These are phyloP conservation scores for Tubosaeta brunneosetosa DNA, from an alignment of 768 basidiomycete genomes.

Conservation along the genomic window DNA sequence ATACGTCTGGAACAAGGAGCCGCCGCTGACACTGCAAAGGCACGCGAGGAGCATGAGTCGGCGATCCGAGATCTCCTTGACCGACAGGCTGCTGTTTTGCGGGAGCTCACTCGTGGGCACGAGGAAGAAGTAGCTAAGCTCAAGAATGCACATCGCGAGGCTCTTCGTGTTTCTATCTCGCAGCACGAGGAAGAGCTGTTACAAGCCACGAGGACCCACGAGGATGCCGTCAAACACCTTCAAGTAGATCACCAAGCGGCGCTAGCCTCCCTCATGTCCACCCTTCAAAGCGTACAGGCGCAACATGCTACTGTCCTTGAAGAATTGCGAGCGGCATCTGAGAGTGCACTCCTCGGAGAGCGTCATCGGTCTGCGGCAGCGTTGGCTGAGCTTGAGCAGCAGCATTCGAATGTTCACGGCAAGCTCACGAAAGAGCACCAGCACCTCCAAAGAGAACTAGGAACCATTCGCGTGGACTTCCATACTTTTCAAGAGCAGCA, in stretches of 20 bases:
- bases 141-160: conserved; percentile 43
- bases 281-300: conserved; percentile 36
- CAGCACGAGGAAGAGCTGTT: conserved; percentile 35
- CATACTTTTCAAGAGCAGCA: conserved; percentile 24
- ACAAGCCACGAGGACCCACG: conserved; percentile 38
- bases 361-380: conserved; percentile 40
- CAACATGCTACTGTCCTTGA: conserved; percentile 35
- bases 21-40: conserved; percentile 33
- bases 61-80: conserved; percentile 45
- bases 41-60: conserved; percentile 46
- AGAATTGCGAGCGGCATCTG: conserved; percentile 30
- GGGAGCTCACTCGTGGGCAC: conserved; percentile 53
- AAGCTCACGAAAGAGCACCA: conserved; percentile 35
- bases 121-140: conserved; percentile 49
- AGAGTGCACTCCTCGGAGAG: conserved; percentile 40
- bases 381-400: conserved; percentile 46
- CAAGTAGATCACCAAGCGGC: conserved; percentile 47
- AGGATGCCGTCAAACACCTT: conserved; percentile 37
- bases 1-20: conserved; percentile 49
- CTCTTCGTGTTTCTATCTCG: conserved; percentile 28
- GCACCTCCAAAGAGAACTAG: conserved; percentile 47
- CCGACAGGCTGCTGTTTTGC: conserved; percentile 51
- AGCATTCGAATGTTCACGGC: conserved; percentile 47
- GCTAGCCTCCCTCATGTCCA: conserved; percentile 37
- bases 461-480: conserved; percentile 46